Base-by-base conservation (phyloP, 805 yeast genomes). In the Candida ovalis region DNA sequence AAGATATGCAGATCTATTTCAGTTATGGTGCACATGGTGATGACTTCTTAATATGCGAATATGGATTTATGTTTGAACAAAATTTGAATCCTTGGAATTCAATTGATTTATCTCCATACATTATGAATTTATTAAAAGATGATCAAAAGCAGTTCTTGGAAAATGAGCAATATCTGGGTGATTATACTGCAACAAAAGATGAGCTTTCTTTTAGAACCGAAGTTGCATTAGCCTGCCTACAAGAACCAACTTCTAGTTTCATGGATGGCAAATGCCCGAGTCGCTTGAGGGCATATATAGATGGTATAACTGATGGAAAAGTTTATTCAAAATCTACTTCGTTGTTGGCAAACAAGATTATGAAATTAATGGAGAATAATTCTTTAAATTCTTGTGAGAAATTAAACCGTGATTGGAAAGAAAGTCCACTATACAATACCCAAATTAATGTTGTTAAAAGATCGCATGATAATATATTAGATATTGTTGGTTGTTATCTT, bases 11-110 rank as follows among this genome's bases (percentile, higher is more conserved):
- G 61, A 55, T 92, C 2, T 80, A 71, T 56, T 74, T 92, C 54
- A 79, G 84, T 44, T 92, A 92, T 62, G 98, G 98, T 0, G 82
- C 96, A 1, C 97, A 92, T 64, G 81, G 86, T 9, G 90, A 92
- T 62, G 89, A 82, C 43, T 88, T 88, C 54, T 67, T 92, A 30
- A 69, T 89, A 9, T 81, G 86, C 58, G 98, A 92, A 64, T 92
- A 92, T 61, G 98, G 97, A 0, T 92, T 92, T 70, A 73, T 75
- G 33, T 64, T 86, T 1, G 61, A 63, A 0, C 32, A 51, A 0
- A 48, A 45, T 1, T 27, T 28, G 5, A 88, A 89, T 60, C 67
- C 63, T 19, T 86, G 91, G 89, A 83, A 88, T 56, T 81, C 70
- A 52, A 62, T 90, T 2, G 95, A 91, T 60, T 60, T 91, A 3